These are phyloP conservation scores for Aureobasidium sp. DNA, from an alignment of 2,329 filamentous ascomycete genomes.

Conservation along the genomic window DNA sequence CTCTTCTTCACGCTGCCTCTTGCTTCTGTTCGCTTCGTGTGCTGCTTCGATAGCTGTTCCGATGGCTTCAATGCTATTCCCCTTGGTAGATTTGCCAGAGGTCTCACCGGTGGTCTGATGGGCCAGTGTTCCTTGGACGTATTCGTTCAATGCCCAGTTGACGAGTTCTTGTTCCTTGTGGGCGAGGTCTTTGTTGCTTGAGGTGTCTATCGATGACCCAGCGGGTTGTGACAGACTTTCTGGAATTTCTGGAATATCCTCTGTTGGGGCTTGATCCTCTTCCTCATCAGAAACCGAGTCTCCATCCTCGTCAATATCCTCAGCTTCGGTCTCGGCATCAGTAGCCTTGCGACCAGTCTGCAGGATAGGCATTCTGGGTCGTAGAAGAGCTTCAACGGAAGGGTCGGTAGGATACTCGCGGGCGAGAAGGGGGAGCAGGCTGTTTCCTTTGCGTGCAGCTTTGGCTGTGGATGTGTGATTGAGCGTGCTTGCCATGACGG, in stretches of 20 bases:
- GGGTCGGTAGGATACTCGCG: constrained; percentile 54
- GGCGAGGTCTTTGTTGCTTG: background rate
- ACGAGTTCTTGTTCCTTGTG: background rate
- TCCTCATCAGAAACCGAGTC: background rate
- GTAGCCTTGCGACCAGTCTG: constrained; percentile 15
- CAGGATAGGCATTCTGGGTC: constrained; percentile 39
- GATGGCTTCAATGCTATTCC: background rate
- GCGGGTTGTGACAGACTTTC: background rate
- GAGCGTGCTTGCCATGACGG: constrained; percentile 73
- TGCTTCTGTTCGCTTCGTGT: background rate
- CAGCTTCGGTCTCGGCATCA: constrained; percentile 16
- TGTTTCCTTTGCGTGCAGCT: constrained; percentile 43
- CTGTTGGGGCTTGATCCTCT: background rate
- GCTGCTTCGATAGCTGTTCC: background rate
- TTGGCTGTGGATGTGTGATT: constrained; percentile 61
- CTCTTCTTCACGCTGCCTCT: background rate
- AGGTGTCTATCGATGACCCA: background rate
- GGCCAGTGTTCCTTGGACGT: background rate
- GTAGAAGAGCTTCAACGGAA: constrained; percentile 62
- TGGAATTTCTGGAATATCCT: background rate
- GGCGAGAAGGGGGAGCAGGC: constrained; percentile 71
- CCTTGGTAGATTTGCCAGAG: background rate
- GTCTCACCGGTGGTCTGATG: background rate
- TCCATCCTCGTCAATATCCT: constrained; percentile 11
- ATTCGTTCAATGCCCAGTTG: constrained; percentile 3